Evolutionary conservation across 768 basidiomycete genomes (phyloP), one percentile per base, ranked within the genome.

Genomic region (Xerocomus potaroensis): DNA sequence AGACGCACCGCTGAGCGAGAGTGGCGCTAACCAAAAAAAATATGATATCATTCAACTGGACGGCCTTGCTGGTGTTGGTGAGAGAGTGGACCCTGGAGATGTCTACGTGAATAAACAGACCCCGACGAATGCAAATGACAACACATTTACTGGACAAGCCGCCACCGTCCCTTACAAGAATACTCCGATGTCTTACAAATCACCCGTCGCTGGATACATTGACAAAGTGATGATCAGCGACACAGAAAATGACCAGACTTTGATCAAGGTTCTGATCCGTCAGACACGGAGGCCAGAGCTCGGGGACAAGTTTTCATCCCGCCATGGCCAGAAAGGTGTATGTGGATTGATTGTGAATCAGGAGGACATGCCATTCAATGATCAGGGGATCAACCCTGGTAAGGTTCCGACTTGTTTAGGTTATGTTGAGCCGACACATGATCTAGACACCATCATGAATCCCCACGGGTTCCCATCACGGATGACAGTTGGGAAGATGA

Each of bases 401-500:
- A 68, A 50, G 76, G 36, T 21, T n/a, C 21, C n/a, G 30, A 35
- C 21, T 11, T 8, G 26, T 48, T 35, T 40, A 40, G 27, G 26
- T 15, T 34, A 35, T 66, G 40, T n/a, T n/a, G 38, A 31, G 22
- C 56, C 57, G 41, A 48, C 41, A 19, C 34, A 24, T 42, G n/a
- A 31, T 36, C 26, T 69, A 87, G 95, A 99, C 68, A 91, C 94
- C 15, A 96, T 99, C 72, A 98, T 99, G 95, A 99, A 99, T 65
- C 96, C 96, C 3, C 96, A 99, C 69, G 96, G 96, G 61, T 98
- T 99, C 76, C 96, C 96, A 5, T 95, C 91, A 47, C 89, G 95
- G 45, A 97, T 94, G 93, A 99, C 96, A 21, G 96, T 99, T 23
- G 96, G 96, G 40, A 99, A 99, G 74, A 99, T 99, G 96, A 96